Base-by-base conservation (phyloP, 495 filamentous ascomycete genomes). In the Aspergillus mulundensis region DNA sequence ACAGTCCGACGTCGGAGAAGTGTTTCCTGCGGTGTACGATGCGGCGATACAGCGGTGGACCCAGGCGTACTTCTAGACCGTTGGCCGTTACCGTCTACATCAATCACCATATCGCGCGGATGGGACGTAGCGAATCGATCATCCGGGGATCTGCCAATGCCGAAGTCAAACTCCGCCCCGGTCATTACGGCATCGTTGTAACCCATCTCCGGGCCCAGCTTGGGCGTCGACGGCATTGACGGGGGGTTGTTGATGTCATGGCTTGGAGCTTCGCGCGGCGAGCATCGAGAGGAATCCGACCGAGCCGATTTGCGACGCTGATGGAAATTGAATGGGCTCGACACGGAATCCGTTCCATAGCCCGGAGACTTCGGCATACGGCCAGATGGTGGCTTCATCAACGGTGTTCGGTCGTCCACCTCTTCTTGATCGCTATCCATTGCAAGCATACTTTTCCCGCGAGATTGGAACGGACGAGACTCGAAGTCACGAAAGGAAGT, bases 241-340 rank as follows among this genome's bases (percentile, higher is more conserved):
- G 94, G 94, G n/a, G 94, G 94, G 62, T 96, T 95, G 63, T 98
- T 98, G 56, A 97, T 82, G 81, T 96, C 87, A 68, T 91, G 63
- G 46, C 66, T 69, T n/a, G 62, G 58, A 20, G 61, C 61, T 36
- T 54, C 63, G 24, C 65, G 65, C 20, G 68, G 71, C n/a, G 72
- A 74, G 49, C 56, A 66, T 54, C 59, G 64, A 1, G 74, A 75
- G 5, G 71, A 70, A 36, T 54, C 38, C 3, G 69, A 69, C 19
- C 66, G 67, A 14, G 47, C 61, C 1, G 74, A 75, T 25, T 60
- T 39, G 38, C 56, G 66, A 48, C 70, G 68, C 28, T 57, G 60
- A 15, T 65, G 69, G 36, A 59, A 58, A 5, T 70, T 61, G 39
- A 70, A 66, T 4, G 65, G 65, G 32, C 61, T 67, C 3, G 68